Evolutionary conservation across 768 basidiomycete species (phyloP), one percentile per base, ranked within the genome.

Genomic region (Kwoniella shandongensis): DNA sequence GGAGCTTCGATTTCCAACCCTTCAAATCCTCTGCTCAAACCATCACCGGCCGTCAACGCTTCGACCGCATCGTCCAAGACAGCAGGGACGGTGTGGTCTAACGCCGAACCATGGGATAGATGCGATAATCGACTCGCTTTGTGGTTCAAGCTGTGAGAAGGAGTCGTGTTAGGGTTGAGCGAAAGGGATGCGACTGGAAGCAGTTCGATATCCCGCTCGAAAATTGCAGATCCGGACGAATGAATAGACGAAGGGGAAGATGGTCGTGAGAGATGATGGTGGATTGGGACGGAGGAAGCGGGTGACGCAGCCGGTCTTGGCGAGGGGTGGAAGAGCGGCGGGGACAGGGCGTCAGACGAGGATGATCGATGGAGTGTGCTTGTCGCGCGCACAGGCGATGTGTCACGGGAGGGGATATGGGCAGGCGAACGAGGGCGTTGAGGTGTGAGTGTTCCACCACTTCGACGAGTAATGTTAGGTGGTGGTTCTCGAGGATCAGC

Each of bases 191-290:
- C 63, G 15, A 72, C 67, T 15, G 70, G 56, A 2, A 70, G 69
- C 4, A 69, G 54, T 64, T 91, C 90, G 62, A 93, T 90, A 73
- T 93, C 90, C 32, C 90, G 84, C 77, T 93, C 90, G 59, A 93
- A 93, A 55, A 92, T 93, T 35, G 90, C 89, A 0, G 89, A 91
- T 0, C 88, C 88, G 0, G 88, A 88, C 0, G 88, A 91, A 67
- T 88, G 84, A 51, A 71, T 70, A 8, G 66, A 68, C 4, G 63
- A 56, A 23, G 70, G 65, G 7, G 72, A 73, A 7, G 65, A 64
- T 20, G 72, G 72, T 35, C 72, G 54, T 13, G 69, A 70, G 27
- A 67, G 57, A 44, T 73, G 70, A 44, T 36, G 18, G 62, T 41
- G 40, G 36, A 60, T 40, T 17, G 46, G 70, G 51, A 30, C 39